phyloP scores from a whole-genome alignment of 306 rosid species.

The Amphicarpaea edgeworthii region DNA sequence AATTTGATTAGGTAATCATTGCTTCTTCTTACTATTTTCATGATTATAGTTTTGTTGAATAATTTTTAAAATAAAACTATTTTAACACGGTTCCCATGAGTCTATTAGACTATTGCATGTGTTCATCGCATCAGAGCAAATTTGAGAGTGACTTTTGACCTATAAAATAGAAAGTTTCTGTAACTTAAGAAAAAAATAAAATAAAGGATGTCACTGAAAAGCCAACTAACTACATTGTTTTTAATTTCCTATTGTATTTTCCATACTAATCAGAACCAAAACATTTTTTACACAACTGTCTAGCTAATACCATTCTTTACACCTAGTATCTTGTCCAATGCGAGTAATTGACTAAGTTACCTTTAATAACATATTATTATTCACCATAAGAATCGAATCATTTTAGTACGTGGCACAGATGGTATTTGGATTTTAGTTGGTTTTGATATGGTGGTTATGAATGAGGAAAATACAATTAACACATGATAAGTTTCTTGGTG shows the following conservation, averaged over 20 bases:
- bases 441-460: background rate
- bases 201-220: too few relatives aligned
- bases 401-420: background rate
- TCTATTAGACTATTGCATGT: background rate
- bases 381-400: too few relatives aligned
- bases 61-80: too few relatives aligned
- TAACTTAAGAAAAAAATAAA: too few relatives aligned
- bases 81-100: background rate
- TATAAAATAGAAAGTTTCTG: too few relatives aligned
- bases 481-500: background rate
- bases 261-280: too few relatives aligned
- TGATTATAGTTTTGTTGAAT: too few relatives aligned
- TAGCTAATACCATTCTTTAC: background rate
- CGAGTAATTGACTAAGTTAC: background rate
- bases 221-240: too few relatives aligned
- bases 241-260: too few relatives aligned
- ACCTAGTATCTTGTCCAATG: background rate
- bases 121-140: background rate
- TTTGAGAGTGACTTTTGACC: background rate
- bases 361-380: background rate
- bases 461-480: background rate
- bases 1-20: too few relatives aligned
- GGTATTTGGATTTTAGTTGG: background rate
- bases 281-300: too few relatives aligned
- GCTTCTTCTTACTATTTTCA: too few relatives aligned